Conservation (phyloP, 139 green algal species). For the Micromonas pusilla region DNA sequence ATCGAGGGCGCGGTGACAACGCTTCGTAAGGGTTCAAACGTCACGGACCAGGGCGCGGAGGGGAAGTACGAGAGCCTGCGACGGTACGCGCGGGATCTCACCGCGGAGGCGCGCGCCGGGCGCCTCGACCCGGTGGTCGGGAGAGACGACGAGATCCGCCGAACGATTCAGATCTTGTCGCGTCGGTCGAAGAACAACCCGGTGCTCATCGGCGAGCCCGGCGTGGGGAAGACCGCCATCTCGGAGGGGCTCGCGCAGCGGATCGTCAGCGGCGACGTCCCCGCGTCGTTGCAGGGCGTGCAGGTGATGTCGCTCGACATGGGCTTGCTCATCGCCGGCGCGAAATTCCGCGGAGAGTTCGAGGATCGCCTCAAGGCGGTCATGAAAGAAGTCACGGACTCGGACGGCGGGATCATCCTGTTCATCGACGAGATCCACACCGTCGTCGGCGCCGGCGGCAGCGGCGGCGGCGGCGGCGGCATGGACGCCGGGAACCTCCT, state of each 20-base stretch:
- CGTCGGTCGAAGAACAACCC: constrained; percentile 98
- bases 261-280: constrained; percentile 90
- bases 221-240: constrained; percentile 51
- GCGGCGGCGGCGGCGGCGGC: constrained; percentile 51
- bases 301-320: constrained; percentile 75
- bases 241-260: constrained; percentile 78
- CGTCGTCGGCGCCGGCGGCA: constrained; percentile 62
- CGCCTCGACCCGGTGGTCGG: constrained; percentile 90
- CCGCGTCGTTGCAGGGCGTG: constrained; percentile 57
- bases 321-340: constrained; percentile 87
- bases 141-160: constrained; percentile 79
- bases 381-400: constrained; percentile 48
- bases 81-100: constrained; percentile 92
- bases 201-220: constrained; percentile 92
- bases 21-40: constrained; percentile 68
- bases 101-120: constrained; percentile 66
- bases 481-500: constrained; percentile 97
- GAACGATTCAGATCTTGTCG: constrained; percentile 59
- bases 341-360: constrained; percentile 98
- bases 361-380: constrained; percentile 92
- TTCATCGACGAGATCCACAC: constrained; percentile 99
- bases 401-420: constrained; percentile 79
- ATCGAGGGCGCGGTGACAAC: constrained; percentile 69
- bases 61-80: constrained; percentile 92
- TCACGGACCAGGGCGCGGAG: constrained; percentile 75